Base-by-base conservation (phyloP, 495 filamentous ascomycete genomes). In the Lasiosphaeria hispida region DNA sequence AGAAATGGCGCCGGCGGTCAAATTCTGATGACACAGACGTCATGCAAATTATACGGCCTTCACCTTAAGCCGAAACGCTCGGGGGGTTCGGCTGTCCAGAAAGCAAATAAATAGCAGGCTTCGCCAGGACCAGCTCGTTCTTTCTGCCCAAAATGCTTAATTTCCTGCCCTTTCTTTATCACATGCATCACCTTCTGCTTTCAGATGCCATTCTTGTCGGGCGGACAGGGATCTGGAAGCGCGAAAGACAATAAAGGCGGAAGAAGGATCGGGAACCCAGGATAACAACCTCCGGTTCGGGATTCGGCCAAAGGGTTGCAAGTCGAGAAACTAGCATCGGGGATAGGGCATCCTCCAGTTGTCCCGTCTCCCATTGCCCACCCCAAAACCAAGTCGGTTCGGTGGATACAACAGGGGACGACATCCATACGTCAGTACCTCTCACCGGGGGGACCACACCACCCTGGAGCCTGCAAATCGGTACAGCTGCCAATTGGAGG, bases 231-330 rank as follows among this genome's bases (percentile, higher is more conserved):
- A 36, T 34, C n/a, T 52, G 35, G 47, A 35, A n/a, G 23, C 19
- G 6, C n/a, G 11, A 40, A 40, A 23, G 35, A 40, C 13, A 14
- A 52, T 30, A 14, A 19, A n/a, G 7, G 35, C 5, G 4, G 30
- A 7, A 14, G 19, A 37, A 18, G 7, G 33, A 40, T 7, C 18
- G 10, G 17, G 10, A 13, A n/a, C 13, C 17, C 13, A 52, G 49
- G 49, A 52, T 39, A 52, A 52, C 35, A 19, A 52, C 38, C 1
- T 40, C 49, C 23, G 23, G 23, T 30, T 30, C 49, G 49, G 49
- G 6, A 17, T 23, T 52, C 49, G 36, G 15, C 35, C 14, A n/a
- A n/a, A n/a, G 23, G 23, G 23, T 2, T 30, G 23, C 2, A 30
- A 30, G 23, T 30, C 23, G 23, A 30, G 23, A 30, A 30, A 30